Evolutionary conservation across 73 alveolate species (phyloP), one percentile per base, ranked within the genome.

Genomic region (Tetrahymena thermophila): DNA sequence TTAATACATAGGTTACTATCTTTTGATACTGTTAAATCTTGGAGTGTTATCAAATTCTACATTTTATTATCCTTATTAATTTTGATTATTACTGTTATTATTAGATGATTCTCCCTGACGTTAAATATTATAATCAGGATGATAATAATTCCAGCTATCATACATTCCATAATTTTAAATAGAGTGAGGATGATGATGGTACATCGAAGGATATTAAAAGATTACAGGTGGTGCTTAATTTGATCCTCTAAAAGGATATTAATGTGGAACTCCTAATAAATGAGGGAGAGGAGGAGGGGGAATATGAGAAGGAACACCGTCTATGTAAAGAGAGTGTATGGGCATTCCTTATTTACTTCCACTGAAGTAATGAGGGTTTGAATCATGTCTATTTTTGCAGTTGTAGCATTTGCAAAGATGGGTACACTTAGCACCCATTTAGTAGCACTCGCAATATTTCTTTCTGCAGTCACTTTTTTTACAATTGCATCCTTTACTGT

Each of bases 381-480:
- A 71, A 71, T 71, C 89, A 25, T 71, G 89, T 71, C 89, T 94
- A 96, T 99, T 99, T 94, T 96, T 98, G 94, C 99, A 99, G 35
- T 97, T 98, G 57, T 97, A 96, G 96, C 99, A 99, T 96, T 98
- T 98, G 95, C 99, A 99, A 55, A 94, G 89, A 34, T 96, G 98
- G 3, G 99, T 71, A 96, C 99, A 99, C 37, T 96, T 58, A 38
- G 98, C 98, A 7, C 99, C 99, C 94, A 97, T 96, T 94, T 99
- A 97, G 95, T 56, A 98, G 94, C 99, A 99, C 95, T 99, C 99
- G 94, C 99, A 99, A 95, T 99, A 99, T 96, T 98, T 99, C 96
- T 99, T 99, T 37, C 96, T 96, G 93, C 99, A 99, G 93, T 97
- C 98, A 23, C 99, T 97, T 96, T 98, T 98, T 95, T 98, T 98